phyloP scores from a whole-genome alignment of 176 grass and related monocot genomes.

The Oryza glumipatula region DNA sequence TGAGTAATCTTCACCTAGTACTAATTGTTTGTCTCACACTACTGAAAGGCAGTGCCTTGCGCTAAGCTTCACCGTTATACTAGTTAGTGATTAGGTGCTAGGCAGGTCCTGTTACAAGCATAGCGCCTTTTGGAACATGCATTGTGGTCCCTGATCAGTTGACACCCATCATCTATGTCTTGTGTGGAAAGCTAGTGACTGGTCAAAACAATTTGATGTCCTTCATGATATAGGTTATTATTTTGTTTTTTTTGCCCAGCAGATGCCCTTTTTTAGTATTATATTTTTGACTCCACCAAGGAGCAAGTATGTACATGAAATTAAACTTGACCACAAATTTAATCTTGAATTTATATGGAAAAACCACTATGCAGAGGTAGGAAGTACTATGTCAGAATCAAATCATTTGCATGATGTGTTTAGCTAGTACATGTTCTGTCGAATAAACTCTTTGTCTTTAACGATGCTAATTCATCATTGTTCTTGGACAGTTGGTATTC shows the following conservation, averaged over 20 bases:
- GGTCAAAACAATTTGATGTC: slow-evolving; percentile 11
- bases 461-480: not conserved
- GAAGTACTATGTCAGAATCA: not conserved
- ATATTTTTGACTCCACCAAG: not conserved
- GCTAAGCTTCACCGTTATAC: not conserved
- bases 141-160: not conserved
- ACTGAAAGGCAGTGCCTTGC: not conserved
- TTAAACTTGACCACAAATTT: not conserved
- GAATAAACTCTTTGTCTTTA: not conserved
- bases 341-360: slow-evolving; percentile 9
- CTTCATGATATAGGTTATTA: not conserved
- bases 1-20: not conserved
- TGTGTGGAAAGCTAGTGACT: slow-evolving; percentile 3
- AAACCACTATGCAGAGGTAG: not conserved
- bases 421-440: not conserved
- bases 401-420: not conserved
- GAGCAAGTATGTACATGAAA: not conserved
- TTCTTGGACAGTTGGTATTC: not conserved
- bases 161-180: not conserved
- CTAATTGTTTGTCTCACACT: not conserved
- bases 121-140: not conserved
- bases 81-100: not conserved
- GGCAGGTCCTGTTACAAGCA: not conserved
- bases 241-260: not conserved
- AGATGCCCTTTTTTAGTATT: not conserved